These are phyloP conservation scores for Neonectria magnoliae DNA, from an alignment of 2,329 filamentous ascomycete species.

Conservation along the genomic window DNA sequence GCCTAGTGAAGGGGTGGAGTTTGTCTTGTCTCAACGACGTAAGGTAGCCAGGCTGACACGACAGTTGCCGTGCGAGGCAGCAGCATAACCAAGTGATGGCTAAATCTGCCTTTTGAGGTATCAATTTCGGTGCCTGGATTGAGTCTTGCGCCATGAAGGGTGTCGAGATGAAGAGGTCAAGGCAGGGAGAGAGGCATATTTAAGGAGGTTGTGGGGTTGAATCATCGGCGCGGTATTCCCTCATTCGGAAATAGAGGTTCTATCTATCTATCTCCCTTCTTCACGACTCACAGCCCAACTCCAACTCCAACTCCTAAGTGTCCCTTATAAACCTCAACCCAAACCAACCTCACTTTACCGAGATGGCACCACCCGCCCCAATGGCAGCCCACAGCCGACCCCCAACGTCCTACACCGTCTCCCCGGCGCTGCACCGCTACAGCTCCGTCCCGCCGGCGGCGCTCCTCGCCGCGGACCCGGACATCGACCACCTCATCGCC, in stretches of 20 bases:
- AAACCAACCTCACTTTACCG: neutral
- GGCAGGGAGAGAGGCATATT: neutral
- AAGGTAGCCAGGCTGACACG: neutral
- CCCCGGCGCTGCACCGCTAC: conserved; percentile 31
- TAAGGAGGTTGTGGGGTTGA: neutral
- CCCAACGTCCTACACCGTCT: conserved; percentile 26
- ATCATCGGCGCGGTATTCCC: neutral
- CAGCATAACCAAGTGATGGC: neutral
- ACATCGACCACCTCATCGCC: conserved; percentile 38
- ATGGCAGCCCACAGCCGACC: neutral
- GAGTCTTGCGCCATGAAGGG: too few relatives aligned
- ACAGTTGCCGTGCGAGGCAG: conserved; percentile 2
- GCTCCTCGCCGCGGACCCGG: conserved; percentile 33
- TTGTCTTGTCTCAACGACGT: neutral
- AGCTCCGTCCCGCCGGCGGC: conserved; percentile 19
- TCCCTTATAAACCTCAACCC: neutral
- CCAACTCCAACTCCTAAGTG: neutral
- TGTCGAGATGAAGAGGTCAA: neutral
- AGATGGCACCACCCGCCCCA: conserved; percentile 8
- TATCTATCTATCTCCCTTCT: neutral
- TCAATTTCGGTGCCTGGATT: conserved; percentile 17
- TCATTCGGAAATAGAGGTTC: neutral
- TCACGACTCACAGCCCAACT: neutral
- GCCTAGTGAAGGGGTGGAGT: neutral
- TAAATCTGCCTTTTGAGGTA: neutral